A percentile compares a stretch with the other conserved stretches of the same genome.
Conservation (phyloP, 2,329 filamentous ascomycete genomes). For the Scedosporium aurantiacum region DNA sequence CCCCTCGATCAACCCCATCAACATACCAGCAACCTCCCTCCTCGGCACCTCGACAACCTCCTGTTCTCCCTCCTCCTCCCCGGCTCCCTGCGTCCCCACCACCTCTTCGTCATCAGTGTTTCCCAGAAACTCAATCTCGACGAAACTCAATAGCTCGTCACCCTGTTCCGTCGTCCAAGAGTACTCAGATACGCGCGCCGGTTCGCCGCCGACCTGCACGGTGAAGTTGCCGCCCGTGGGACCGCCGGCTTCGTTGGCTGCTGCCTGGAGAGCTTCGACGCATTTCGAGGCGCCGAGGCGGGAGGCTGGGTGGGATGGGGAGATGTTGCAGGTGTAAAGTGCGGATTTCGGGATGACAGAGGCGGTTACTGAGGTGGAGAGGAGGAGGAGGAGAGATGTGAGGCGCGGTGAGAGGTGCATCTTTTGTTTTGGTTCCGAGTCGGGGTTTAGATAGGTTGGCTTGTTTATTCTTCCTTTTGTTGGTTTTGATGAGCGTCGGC, state of each 20-base stretch:
- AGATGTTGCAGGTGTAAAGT: neutral
- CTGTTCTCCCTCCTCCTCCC: neutral
- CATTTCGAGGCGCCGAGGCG: slow-evolving; percentile 2
- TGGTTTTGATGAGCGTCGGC: neutral
- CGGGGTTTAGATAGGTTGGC: neutral
- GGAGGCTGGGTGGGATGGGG: slow-evolving; percentile 2
- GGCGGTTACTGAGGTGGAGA: neutral
- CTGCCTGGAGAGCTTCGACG: neutral
- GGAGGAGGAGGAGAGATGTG: neutral
- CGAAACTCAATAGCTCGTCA: neutral
- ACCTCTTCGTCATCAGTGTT: neutral
- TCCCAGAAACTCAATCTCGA: neutral
- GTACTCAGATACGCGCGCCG: neutral
- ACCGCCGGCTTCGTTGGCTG: neutral
- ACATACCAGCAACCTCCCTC: neutral
- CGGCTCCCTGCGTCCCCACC: neutral
- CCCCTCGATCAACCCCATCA: neutral
- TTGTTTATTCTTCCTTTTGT: neutral
- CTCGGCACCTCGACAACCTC: neutral
- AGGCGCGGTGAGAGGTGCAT: neutral
- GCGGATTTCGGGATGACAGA: neutral
- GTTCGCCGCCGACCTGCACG: neutral
- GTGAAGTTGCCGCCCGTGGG: neutral
- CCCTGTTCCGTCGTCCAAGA: neutral
- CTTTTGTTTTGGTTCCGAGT: neutral